Base-by-base conservation (phyloP, 2,329 filamentous ascomycete species). In the Colletotrichum nymphaeae region DNA sequence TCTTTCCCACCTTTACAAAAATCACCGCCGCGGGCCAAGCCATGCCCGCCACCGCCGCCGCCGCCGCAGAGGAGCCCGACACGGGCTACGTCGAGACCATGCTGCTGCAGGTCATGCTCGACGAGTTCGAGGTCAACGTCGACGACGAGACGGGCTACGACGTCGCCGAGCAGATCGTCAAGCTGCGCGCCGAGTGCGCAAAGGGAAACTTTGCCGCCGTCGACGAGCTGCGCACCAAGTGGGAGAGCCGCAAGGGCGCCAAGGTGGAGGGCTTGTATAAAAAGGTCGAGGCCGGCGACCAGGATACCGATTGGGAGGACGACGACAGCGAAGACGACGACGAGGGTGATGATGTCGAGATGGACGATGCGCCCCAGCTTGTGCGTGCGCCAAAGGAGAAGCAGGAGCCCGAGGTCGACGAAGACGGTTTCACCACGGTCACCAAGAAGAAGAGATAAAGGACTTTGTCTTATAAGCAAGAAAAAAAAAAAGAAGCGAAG, bases 71-170 rank as follows among this genome's bases (percentile, higher is more conserved):
- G 24, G 88, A 91, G 76, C 87, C 94, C 12, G 93, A 98, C 77
- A 85, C 89, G 22, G 91, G 93, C 75, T 95, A 98, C 78, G 86
- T 98, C 56, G 96, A 98, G 85, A 89, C 93, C 53, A 91, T 97
- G 64, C 87, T 98, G 60, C 86, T 98, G 59, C 94, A 98, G 79
- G 92, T 98, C 74, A 97, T 98, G 93, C 89, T 93, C 75, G 97
- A 98, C 84, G 97, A 99, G 83, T 99, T 98, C 79, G 95, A 98
- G 79, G 93, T 97, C 68, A 93, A 94, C 69, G 90, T 98, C 32
- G 97, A 98, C 79, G 97, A 99, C 82, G 95, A 95, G 78, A 96
- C 93, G 60, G 93, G 92, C 42, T 91, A 89, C 66, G 89, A 92
- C 69, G 90, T 97, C 7, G 95, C 95, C 11, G 86, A 87, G 72